phyloP scores from a whole-genome alignment of 257 asterid genomes.

The Nicotiana paniculata region DNA sequence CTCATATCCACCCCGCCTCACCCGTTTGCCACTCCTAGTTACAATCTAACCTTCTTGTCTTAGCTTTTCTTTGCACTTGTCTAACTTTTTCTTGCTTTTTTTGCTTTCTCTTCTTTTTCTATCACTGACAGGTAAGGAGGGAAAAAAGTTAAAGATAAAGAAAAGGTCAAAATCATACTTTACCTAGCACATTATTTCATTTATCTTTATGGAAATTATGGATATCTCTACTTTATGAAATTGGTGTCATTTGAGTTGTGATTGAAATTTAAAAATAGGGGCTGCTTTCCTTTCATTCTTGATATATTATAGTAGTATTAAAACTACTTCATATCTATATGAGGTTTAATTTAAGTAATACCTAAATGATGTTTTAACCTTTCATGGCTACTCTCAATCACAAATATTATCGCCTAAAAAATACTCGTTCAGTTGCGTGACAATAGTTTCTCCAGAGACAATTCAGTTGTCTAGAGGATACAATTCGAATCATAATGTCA shows the following conservation, averaged over 20 bases:
- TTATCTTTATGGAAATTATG: not conserved
- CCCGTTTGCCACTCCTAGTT: no score
- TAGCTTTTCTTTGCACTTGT: not conserved
- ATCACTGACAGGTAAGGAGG: not conserved
- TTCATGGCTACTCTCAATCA: not conserved
- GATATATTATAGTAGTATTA: not conserved
- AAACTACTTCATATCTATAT: not conserved
- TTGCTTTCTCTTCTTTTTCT: constrained; percentile 23
- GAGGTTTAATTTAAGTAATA: not conserved
- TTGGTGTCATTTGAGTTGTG: not conserved
- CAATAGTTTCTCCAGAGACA: no score
- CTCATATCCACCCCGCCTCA: no score
- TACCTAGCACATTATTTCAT: not conserved
- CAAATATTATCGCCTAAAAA: not conserved
- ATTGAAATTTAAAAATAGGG: not conserved
- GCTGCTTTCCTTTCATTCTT: not conserved
- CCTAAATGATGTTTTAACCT: not conserved
- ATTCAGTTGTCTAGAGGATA: not conserved
- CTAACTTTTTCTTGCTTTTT: not conserved
- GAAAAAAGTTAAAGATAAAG: not conserved
- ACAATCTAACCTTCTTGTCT: not conserved
- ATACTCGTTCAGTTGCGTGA: not conserved
- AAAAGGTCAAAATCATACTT: constrained; percentile 8
- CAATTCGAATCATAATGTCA: not conserved
- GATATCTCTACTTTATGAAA: not conserved